Evolutionary conservation across 257 asterid genomes (phyloP).

Genomic region (Plantago elongata): DNA sequence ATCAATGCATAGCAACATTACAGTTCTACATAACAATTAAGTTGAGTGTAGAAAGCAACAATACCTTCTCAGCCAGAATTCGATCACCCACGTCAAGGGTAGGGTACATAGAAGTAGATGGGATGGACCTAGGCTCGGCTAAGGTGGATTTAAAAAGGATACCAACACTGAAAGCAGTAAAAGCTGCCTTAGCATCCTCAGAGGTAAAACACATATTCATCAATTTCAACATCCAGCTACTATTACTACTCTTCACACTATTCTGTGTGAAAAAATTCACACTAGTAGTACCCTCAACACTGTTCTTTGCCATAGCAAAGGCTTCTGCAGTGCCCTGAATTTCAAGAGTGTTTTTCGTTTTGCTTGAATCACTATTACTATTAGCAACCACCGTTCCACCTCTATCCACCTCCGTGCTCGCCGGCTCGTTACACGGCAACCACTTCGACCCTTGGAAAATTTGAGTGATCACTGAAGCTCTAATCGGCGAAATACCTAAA

Average conservation of each 20-base stretch:
- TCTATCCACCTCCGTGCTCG: slow-evolving; percentile 46
- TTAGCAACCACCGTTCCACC: slow-evolving; percentile 38
- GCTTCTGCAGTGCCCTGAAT: neutral
- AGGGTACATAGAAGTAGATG: slow-evolving; percentile 88
- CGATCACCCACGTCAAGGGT: slow-evolving; percentile 91
- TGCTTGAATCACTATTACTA: slow-evolving; percentile 5
- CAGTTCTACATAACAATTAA: neutral
- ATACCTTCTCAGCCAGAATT: slow-evolving; percentile 74
- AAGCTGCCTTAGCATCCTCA: slow-evolving; percentile 88
- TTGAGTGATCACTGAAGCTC: slow-evolving; percentile 43
- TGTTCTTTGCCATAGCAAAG: slow-evolving; percentile 25
- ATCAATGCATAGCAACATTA: neutral
- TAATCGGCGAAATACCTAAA: slow-evolving; percentile 60
- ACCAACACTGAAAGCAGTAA: slow-evolving; percentile 78
- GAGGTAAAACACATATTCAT: slow-evolving; percentile 43
- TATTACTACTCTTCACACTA: slow-evolving; percentile 18
- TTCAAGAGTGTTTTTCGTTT: slow-evolving; percentile 13
- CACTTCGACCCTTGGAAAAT: slow-evolving; percentile 64
- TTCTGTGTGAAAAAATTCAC: slow-evolving; percentile 22
- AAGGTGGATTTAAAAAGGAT: slow-evolving; percentile 69
- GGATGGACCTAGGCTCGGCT: slow-evolving; percentile 98
- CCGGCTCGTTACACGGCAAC: slow-evolving; percentile 67
- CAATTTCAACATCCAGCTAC: slow-evolving; percentile 61
- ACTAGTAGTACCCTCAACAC: slow-evolving; percentile 17
- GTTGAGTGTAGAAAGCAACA: neutral